phyloP scores from a whole-genome alignment of 495 filamentous ascomycete species.

The Aspergillus nanangensis region DNA sequence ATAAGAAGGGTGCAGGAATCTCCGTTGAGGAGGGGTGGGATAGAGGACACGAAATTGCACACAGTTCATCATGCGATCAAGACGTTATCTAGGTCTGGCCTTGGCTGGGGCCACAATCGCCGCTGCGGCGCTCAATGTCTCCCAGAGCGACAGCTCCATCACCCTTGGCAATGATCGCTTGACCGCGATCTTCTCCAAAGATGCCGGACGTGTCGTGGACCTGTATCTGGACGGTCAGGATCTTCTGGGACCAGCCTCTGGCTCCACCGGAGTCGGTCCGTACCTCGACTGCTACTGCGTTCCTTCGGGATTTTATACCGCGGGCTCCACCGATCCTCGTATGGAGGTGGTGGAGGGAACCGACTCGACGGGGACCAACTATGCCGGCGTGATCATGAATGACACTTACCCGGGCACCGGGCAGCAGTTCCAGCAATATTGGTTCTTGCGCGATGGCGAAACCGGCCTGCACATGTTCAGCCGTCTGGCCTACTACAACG shows the following conservation, averaged over 20 bases:
- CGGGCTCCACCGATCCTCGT: slow-evolving; percentile 39
- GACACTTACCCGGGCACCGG: slow-evolving; percentile 48
- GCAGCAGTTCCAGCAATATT: slow-evolving; percentile 52
- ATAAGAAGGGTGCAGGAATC: too few species aligned
- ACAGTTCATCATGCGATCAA: slow-evolving; percentile 8
- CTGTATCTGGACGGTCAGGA: slow-evolving; percentile 46
- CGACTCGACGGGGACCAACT: slow-evolving; percentile 42
- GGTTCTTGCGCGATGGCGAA: slow-evolving; percentile 52
- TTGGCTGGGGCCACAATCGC: slow-evolving; percentile 7
- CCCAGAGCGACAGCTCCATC: slow-evolving; percentile 20
- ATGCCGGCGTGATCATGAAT: slow-evolving; percentile 47
- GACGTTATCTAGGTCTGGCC: slow-evolving; percentile 2
- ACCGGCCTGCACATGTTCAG: slow-evolving; percentile 53
- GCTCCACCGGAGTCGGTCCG: slow-evolving; percentile 43
- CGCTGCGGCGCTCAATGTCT: slow-evolving; percentile 19
- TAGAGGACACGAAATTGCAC: background rate
- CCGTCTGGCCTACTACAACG: slow-evolving; percentile 49
- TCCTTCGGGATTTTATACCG: slow-evolving; percentile 49
- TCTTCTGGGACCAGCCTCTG: slow-evolving; percentile 40
- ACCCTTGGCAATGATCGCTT: slow-evolving; percentile 46
- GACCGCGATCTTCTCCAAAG: slow-evolving; percentile 38
- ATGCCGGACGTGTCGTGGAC: slow-evolving; percentile 34
- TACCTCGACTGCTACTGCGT: slow-evolving; percentile 58
- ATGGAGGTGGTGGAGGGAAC: slow-evolving; percentile 44
- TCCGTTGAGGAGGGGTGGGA: too few species aligned